Base-by-base conservation (phyloP, 805 yeast species). In the Saturnispora halmiae region DNA sequence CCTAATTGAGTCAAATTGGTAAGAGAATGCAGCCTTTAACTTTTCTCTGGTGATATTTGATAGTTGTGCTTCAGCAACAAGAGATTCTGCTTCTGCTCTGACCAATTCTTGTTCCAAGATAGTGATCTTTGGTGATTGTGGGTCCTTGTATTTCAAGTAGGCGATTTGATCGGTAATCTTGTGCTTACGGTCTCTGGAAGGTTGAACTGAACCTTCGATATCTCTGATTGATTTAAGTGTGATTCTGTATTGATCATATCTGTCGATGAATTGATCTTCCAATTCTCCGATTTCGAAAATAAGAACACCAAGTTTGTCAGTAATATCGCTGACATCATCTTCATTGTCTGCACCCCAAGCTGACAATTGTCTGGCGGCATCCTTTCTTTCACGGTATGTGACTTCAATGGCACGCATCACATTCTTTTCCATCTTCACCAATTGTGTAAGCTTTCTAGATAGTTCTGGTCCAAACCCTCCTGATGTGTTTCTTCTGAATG, bases 11-110 rank as follows among this genome's bases (percentile, higher is more conserved):
- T 83, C 94, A 59, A 85, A 83, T 62, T 82, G 88, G 63, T 82
- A 81, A 64, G 79, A 73, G 71, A 75, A 83, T 32, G 94, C 85
- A 51, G 84, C 82, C 69, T 83, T 81, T 59, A 85, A 73, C 65
- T 82, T 82, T 59, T 84, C 87, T 67, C 95, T 73, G 50, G 95
- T 83, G 58, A 83, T 83, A 65, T 84, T 84, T 29, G 90, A 81
- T 54, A 85, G 71, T 68, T 85, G 95, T 24, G 94, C 94, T 67
- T 84, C 94, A 37, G 94, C 95, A 53, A 85, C 94, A 49, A 84
- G 70, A 39, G 87, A 79, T 66, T 85, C 94, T 41, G 94, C 94
- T 66, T 85, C 94, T 29, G 92, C 92, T 65, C 95, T 74, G 44
- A 85, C 94, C 59, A 84, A 70, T 64, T 84, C 94, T 63, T 85